phyloP scores from a whole-genome alignment of 352 stramenopile genomes.

The Phytophthora chlamydospora region DNA sequence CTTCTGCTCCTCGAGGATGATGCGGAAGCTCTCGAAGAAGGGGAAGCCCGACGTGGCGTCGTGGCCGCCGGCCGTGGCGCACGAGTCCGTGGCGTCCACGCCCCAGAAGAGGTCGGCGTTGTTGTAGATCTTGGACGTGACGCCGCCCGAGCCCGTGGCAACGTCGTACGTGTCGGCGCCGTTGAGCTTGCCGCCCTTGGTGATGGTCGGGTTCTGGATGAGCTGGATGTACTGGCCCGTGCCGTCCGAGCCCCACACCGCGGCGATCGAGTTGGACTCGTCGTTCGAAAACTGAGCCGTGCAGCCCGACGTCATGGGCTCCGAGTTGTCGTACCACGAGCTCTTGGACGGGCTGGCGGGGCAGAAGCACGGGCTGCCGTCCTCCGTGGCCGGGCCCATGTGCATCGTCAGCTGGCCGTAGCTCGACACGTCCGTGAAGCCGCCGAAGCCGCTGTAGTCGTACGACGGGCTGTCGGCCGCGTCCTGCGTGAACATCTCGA shows the following conservation, averaged over 20 bases:
- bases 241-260: constrained; percentile 64
- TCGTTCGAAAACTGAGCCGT: constrained; percentile 73
- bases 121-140: constrained; percentile 81
- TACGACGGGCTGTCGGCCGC: constrained; percentile 39
- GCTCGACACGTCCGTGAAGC: constrained; percentile 43
- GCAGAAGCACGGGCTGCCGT: constrained; percentile 64
- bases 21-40: constrained; percentile 78
- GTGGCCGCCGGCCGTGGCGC: constrained; percentile 56
- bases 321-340: constrained; percentile 60
- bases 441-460: constrained; percentile 57
- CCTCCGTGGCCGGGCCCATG: constrained; percentile 53
- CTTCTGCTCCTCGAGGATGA: constrained; percentile 83
- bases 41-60: constrained; percentile 71
- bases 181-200: constrained; percentile 60
- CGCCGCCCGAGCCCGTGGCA: constrained; percentile 40
- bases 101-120: constrained; percentile 77
- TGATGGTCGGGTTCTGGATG: constrained; percentile 73
- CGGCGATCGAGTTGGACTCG: constrained; percentile 65
- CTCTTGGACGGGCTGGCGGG: constrained; percentile 51
- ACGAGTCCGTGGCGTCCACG: constrained; percentile 44
- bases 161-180: constrained; percentile 70
- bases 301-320: constrained; percentile 69
- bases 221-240: constrained; percentile 75
- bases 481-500: constrained; percentile 87
- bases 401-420: constrained; percentile 81